phyloP scores from a whole-genome alignment of 768 basidiomycete genomes.

The Kondoa subrosea region DNA sequence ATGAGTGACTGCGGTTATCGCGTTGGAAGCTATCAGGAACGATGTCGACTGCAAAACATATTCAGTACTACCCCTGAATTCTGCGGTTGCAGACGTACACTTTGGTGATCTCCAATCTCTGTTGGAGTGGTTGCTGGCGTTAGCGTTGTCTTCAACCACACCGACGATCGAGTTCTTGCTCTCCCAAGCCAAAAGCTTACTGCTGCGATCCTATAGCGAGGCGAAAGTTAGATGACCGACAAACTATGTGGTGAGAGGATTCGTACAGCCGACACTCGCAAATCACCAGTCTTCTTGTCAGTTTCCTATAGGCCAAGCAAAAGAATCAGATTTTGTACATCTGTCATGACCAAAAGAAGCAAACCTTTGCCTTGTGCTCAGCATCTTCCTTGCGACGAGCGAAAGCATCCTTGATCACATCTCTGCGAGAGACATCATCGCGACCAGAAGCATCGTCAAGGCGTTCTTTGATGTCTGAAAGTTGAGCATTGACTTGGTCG shows the following conservation, averaged over 20 bases:
- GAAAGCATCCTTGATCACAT: constrained; percentile 52
- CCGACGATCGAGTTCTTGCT: constrained; percentile 57
- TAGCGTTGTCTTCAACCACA: constrained; percentile 38
- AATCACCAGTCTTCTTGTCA: constrained; percentile 52
- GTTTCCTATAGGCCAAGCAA: no score
- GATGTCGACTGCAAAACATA: neutral
- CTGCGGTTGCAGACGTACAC: neutral
- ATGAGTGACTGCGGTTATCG: neutral
- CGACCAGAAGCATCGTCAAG: constrained; percentile 48
- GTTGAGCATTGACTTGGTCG: constrained; percentile 74
- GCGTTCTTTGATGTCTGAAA: constrained; percentile 66
- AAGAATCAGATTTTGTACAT: no score
- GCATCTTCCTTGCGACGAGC: constrained; percentile 44
- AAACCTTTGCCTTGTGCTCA: constrained; percentile 37
- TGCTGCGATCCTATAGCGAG: no score
- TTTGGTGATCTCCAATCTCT: constrained; percentile 26
- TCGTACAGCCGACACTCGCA: constrained; percentile 51
- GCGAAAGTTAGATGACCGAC: no score
- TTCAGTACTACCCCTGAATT: no score
- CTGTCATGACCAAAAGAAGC: no score
- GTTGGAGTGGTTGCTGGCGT: constrained; percentile 31
- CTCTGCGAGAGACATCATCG: constrained; percentile 36
- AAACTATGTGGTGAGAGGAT: no score
- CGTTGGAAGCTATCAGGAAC: neutral
- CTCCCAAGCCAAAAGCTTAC: constrained; percentile 45